Evolutionary conservation across 768 basidiomycete genomes (phyloP).

Genomic region (Myochromella boudieri): DNA sequence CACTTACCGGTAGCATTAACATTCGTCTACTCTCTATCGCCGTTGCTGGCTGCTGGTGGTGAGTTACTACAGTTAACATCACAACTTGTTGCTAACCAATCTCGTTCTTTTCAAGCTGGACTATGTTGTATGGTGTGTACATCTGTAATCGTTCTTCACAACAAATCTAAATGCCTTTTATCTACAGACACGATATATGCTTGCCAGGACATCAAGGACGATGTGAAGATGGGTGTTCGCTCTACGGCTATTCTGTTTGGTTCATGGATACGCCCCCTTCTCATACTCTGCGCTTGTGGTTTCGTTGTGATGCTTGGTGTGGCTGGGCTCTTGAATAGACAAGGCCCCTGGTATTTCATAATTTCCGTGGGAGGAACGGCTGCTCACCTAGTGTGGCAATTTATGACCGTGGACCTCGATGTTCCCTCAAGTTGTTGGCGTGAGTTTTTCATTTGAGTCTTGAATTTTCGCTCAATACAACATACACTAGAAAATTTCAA

Average conservation of each 20-base stretch:
- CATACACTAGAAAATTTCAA: slow-evolving; percentile 40
- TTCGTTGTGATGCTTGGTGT: slow-evolving; percentile 54
- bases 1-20: slow-evolving; percentile 33
- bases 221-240: slow-evolving; percentile 68
- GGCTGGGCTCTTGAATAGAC: slow-evolving; percentile 52
- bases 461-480: background rate
- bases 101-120: slow-evolving; percentile 34
- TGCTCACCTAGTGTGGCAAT: slow-evolving; percentile 47
- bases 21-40: slow-evolving; percentile 30
- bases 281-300: slow-evolving; percentile 46
- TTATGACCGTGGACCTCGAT: slow-evolving; percentile 40
- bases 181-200: slow-evolving; percentile 48
- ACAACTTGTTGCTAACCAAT: background rate
- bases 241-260: slow-evolving; percentile 78
- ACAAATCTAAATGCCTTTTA: background rate
- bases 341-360: slow-evolving; percentile 47
- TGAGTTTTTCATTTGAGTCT: slow-evolving; percentile 19
- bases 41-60: slow-evolving; percentile 49
- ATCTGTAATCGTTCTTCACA: background rate
- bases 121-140: slow-evolving; percentile 44
- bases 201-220: slow-evolving; percentile 77
- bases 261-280: slow-evolving; percentile 53
- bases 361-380: slow-evolving; percentile 46
- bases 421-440: slow-evolving; percentile 48
- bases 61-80: slow-evolving; percentile 11